Evolutionary conservation across 768 basidiomycete genomes (phyloP).

Genomic region (Suillus decipiens): DNA sequence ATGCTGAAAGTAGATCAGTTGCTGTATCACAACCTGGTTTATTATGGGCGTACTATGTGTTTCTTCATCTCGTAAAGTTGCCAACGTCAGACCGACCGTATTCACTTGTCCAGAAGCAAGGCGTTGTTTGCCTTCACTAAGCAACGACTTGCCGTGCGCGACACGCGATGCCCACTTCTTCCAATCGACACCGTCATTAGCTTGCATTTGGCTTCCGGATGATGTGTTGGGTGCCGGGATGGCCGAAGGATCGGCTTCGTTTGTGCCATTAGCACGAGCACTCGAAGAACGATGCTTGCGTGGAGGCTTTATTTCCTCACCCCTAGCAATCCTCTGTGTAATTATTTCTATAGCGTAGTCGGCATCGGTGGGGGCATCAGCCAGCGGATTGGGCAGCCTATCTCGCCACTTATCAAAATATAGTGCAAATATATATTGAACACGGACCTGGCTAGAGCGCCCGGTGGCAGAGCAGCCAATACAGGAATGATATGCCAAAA

Average conservation of each 20-base stretch:
- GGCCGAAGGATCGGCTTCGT: conserved; percentile 9
- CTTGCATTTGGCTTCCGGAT: conserved; percentile 5
- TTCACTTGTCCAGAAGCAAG: conserved; percentile 39
- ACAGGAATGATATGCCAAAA: conserved; percentile 70
- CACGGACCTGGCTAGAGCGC: conserved; percentile 48
- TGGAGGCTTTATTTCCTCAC: conserved; percentile 47
- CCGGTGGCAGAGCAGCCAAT: conserved; percentile 49
- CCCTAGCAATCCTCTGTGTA: conserved; percentile 56
- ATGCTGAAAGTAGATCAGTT: conserved; percentile 41
- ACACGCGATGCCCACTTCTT: conserved; percentile 56
- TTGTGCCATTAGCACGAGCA: conserved; percentile 17
- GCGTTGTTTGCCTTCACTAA: conserved; percentile 43
- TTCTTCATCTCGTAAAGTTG: conserved; percentile 19
- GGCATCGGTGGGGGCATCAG: conserved; percentile 62
- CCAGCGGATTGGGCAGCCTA: conserved; percentile 50
- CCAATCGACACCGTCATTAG: conserved; percentile 44
- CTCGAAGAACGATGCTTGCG: conserved; percentile 24
- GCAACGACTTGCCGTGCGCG: conserved; percentile 45
- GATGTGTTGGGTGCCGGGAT: not conserved
- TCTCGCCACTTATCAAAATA: not conserved
- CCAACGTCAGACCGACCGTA: not conserved
- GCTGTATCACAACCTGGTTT: not conserved
- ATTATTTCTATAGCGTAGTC: conserved; percentile 75
- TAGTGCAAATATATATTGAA: not conserved
- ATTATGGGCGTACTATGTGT: conserved; percentile 35